Evolutionary conservation across 2,329 filamentous ascomycete species (phyloP).

Genomic region (Pseudocercospora cruenta): DNA sequence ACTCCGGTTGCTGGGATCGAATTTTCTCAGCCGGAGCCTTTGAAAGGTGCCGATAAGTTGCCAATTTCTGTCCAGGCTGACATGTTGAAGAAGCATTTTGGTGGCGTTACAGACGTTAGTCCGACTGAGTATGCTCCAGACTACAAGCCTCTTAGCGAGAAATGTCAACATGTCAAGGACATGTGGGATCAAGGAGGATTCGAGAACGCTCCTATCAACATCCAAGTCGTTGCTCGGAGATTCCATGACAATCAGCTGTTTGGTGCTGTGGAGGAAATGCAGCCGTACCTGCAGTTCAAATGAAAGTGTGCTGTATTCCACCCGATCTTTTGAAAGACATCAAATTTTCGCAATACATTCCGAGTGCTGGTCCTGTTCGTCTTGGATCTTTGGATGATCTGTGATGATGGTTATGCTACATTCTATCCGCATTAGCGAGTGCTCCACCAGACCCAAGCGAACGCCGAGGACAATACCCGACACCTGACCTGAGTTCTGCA

Average conservation of each 20-base stretch:
- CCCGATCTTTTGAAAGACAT: not conserved
- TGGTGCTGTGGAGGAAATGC: slow-evolving; percentile 21
- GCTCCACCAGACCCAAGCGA: not conserved
- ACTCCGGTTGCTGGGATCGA: not conserved
- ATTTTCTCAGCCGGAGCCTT: not conserved
- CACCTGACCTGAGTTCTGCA: not conserved
- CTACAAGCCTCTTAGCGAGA: slow-evolving; percentile 21
- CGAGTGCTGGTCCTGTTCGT: not conserved
- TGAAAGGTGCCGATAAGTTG: slow-evolving; percentile 7
- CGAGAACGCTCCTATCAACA: slow-evolving; percentile 23
- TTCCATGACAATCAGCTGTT: slow-evolving; percentile 25
- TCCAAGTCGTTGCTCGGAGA: slow-evolving; percentile 24
- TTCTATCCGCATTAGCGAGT: not conserved
- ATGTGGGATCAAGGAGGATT: slow-evolving; percentile 24
- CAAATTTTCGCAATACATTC: not conserved
- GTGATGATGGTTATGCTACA: not conserved
- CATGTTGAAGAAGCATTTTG: not conserved
- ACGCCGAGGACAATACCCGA: not conserved
- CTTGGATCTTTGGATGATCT: not conserved
- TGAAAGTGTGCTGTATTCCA: not conserved
- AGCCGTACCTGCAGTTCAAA: slow-evolving; percentile 19
- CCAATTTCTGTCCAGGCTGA: not conserved
- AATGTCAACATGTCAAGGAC: slow-evolving; percentile 17
- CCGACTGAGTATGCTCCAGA: slow-evolving; percentile 13
- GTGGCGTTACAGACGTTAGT: not conserved